Evolutionary conservation across 2,329 filamentous ascomycete species (phyloP), one percentile per base, ranked within the genome.

Genomic region (Plectosphaerella sp.): DNA sequence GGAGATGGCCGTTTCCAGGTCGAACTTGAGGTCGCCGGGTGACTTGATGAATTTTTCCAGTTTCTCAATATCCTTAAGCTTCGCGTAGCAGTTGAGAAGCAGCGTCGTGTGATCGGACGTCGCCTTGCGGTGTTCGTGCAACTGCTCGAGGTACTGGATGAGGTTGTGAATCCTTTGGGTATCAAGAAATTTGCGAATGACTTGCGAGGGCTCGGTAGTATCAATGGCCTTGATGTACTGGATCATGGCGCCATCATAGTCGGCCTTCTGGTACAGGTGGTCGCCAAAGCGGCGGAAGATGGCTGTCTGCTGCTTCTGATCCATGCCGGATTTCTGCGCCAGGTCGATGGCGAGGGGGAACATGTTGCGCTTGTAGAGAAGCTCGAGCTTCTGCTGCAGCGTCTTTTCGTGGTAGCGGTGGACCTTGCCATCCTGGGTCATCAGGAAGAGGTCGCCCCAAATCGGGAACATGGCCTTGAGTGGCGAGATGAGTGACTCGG

Each of bases 211-310:
- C 62, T 97, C 93, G 0, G 93, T 97, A 54, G 90, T 94, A 64
- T 97, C 92, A 54, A 99, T 97, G 0, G 95, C 93, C 60, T 91
- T 88, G 56, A 99, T 84, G 65, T 99, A 99, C 67, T 97, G 94
- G 62, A 95, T 88, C 95, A 99, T 99, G n/a, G 95, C 92, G 7
- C 89, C 94, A 64, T 99, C 94, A 64, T 93, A 99, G 64, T 97
- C 92, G 5, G 89, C 91, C 63, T 96, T 96, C 58, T 95, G 90
- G 63, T 99, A 97, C 4, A 97, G 72, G 62, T 93, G 89, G 66
- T 99, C 94, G 12, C 93, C 94, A 67, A 96, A 97, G 65, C 87
- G 92, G 53, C 93, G 86, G 64, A 93, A 95, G 53, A 99, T 99
- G 53, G 89, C 77, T 62, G 95, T 97, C 61, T 96, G 90, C 67